Evolutionary conservation across 1,139 yeast genomes (phyloP), one percentile per base, ranked within the genome.

Genomic region (Meyerozyma sp.): DNA sequence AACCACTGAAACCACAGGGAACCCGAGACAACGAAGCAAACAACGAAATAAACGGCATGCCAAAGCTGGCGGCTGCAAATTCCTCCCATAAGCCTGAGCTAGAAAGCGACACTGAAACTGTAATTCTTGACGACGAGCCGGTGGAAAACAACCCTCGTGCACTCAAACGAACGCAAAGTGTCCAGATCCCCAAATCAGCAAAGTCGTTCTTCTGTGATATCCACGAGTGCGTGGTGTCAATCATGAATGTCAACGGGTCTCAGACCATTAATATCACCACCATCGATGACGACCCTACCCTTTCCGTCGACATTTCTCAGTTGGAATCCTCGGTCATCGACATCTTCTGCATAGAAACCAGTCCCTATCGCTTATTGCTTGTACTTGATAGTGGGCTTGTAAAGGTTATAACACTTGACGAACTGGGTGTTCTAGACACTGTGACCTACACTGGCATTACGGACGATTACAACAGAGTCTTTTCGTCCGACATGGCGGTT

Each of bases 81-180:
- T 2, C 13, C 11, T 11, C 29, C 29, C 11, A 27, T 27, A 16
- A 32, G 4, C 18, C 35, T 2, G 21, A 32, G 21, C 10, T 6
- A 21, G 55, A 52, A 16, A 52, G 57, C 29, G 57, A 53, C 34
- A 50, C 54, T 1, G 57, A 52, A 40, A 53, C 56, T 6, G 56
- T 50, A 23, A 44, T 51, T 5, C 38, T 49, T 13, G 56, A 51
- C 25, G 46, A 49, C 20, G 41, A 39, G 11, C 29, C 29, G 29
- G 20, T 30, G 20, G 34, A 30, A 4, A 13, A 27, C n/a, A 3
- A 27, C 5, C 2, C 29, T 11, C 29, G 29, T n/a, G 13, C 5
- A n/a, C 13, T 30, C 2, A 30, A 11, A 13, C 34, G 14, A 30
- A 30, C 34, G 10, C 16, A 14, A 13, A 30, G 20, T 14, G 34